These are phyloP conservation scores for Magnusiomyces tetraspermus DNA, from an alignment of 1,139 yeast genomes.

Conservation along the genomic window DNA sequence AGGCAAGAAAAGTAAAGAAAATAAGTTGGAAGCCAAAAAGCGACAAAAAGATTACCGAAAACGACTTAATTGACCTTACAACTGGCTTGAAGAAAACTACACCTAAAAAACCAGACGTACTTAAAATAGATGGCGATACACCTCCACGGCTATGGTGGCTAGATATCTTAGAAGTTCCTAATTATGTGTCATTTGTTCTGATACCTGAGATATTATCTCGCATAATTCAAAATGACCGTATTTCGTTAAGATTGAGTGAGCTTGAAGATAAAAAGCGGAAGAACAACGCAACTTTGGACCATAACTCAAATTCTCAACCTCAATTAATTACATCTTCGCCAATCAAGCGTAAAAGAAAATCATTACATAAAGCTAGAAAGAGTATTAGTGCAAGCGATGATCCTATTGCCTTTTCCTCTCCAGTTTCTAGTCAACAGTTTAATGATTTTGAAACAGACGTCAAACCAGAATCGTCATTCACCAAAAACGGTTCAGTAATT, in stretches of 20 bases:
- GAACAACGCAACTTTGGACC: not conserved
- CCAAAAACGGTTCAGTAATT: not conserved
- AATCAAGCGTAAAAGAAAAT: not conserved
- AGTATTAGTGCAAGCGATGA: not conserved
- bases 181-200: not conserved
- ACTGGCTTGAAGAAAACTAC: not conserved
- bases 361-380: not conserved
- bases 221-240: not conserved
- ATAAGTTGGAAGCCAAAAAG: not conserved
- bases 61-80: not conserved
- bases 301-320: not conserved
- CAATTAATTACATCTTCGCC: not conserved
- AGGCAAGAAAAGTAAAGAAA: not conserved
- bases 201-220: not conserved
- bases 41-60: not conserved
- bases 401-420: too few relatives aligned
- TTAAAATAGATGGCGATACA: not conserved
- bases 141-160: conserved; percentile 1
- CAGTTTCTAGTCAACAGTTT: not conserved
- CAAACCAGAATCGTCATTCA: not conserved
- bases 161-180: not conserved
- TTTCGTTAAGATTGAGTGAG: not conserved
- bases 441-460: not conserved
- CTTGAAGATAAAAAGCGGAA: not conserved
- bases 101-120: not conserved